Base-by-base conservation (phyloP, 1,284 basidiomycete species). In the Sporisorium sorghi region DNA sequence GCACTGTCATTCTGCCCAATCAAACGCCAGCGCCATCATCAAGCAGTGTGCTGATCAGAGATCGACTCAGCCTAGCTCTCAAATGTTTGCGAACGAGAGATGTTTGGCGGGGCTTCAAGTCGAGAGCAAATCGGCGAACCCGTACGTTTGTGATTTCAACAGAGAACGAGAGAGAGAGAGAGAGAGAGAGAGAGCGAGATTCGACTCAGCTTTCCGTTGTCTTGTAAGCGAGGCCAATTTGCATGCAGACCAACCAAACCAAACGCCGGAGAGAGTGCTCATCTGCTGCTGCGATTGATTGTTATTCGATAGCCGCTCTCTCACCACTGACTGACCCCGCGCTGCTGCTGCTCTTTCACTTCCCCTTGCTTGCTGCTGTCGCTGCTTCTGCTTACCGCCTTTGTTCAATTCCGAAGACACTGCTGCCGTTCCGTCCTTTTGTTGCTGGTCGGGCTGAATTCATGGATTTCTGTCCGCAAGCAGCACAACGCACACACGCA, bases 191-290 rank as follows among this genome's bases (percentile, higher is more conserved):
- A n/a, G n/a, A n/a, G n/a, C n/a, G 26, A 42, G 51, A 53, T 50
- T 50, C 19, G 33, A 37, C 21, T 26, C 24, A 9, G n/a, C 24
- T 42, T 9, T 5, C 5, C 28, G 28, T 9, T 30, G 28, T 9
- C n/a, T 8, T 30, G 23, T 21, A 53, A 53, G 37, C 51, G 39
- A 53, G 39, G 39, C 14, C n/a, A 40, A 43, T 30, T 43, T 43
- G 42, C 28, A 43, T 33, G 40, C 52, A 43, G 8, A 19, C 17
- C 37, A 23, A 11, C 21, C 35, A 5, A 33, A 50, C n/a, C 50
- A 54, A 28, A 54, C 28, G 19, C 40, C 40, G 51, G 23, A 28
- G 46, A 17, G 24, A 28, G 46, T 28, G 24, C 26, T 7, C 15
- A n/a, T 17, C 11, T 15, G 26, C 28, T 5, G n/a, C n/a, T n/a